A percentile compares a stretch with the other conserved stretches of the same genome.
These are phyloP conservation scores for Aureobasidium sp. DNA, from an alignment of 2,329 filamentous ascomycete species.

Conservation along the genomic window DNA sequence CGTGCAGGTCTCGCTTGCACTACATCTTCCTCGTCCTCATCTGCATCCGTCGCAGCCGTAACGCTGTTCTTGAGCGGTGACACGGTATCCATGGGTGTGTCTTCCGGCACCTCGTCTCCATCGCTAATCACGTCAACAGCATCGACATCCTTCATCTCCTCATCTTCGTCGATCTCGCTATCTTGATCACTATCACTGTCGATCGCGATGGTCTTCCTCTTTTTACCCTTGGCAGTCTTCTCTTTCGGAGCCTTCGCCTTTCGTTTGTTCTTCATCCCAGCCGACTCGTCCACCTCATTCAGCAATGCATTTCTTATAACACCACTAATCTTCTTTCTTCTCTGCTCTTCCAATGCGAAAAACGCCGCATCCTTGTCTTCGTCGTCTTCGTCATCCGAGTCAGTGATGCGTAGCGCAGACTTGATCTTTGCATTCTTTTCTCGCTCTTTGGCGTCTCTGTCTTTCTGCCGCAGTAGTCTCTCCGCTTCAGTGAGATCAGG, in stretches of 20 bases:
- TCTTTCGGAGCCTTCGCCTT: conserved; percentile 14
- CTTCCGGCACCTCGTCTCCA: conserved; percentile 19
- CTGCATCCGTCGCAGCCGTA: conserved; percentile 21
- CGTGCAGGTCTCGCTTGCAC: not conserved
- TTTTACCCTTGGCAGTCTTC: conserved; percentile 18
- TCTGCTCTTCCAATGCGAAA: conserved; percentile 65
- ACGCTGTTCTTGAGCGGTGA: not conserved
- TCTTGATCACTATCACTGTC: conserved; percentile 8
- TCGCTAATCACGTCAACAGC: not conserved
- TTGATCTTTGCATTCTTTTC: conserved; percentile 76
- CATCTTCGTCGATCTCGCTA: not conserved
- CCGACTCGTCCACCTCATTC: conserved; percentile 29
- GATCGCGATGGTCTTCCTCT: conserved; percentile 16
- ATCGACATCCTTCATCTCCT: conserved; percentile 1
- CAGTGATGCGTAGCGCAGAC: conserved; percentile 70
- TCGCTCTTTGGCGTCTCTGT: conserved; percentile 58
- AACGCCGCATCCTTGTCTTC: conserved; percentile 65
- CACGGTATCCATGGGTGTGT: conserved; percentile 26
- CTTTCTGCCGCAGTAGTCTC: conserved; percentile 50
- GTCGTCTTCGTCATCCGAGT: conserved; percentile 85
- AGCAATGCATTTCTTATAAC: conserved; percentile 43
- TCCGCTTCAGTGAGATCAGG: conserved; percentile 56
- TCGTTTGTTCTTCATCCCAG: conserved; percentile 21
- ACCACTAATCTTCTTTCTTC: conserved; percentile 49
- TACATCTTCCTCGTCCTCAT: conserved; percentile 31